Evolutionary conservation across 352 stramenopile genomes (phyloP), one percentile per base, ranked within the genome.

Genomic region (Thalassiosira livingstoniorum): DNA sequence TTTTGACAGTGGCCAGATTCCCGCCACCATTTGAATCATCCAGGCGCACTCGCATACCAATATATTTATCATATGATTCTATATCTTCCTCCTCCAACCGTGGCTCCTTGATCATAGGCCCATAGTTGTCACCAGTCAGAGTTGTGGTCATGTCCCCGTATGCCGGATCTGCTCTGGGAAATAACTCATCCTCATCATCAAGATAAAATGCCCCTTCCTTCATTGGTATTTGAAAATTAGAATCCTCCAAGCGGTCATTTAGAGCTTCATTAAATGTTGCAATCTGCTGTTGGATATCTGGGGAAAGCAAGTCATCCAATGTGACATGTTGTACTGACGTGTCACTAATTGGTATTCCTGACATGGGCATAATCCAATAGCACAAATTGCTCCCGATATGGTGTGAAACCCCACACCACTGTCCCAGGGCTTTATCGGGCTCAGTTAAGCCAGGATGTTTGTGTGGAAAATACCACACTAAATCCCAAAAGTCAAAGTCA

Each of bases 401-500:
- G 55, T 77, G 64, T 5, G 75, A 32, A 11, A 72, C 43, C n/a
- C 75, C 75, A 31, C 71, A 18, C 65, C 66, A 82, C 15, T 65
- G 11, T 47, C 55, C 74, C 5, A 82, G 54, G 4, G 23, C n/a
- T 63, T 23, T 63, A 37, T 69, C 21, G 4, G 54, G 3, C 4
- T 35, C 34, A 35, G 2, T 57, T 2, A 69, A 3, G 21, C n/a
- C 37, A 2, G 35, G 32, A 25, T 69, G 61, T 13, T 29, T 31
- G 13, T 23, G 25, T 2, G 3, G 25, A 7, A 34, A 61, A 25
- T 86, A 87, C 75, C 75, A 87, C 3, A 87, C 77, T 0, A 73
- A 45, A 25, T 90, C 73, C 18, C 78, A 90, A 35, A 86, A 90
- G 15, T 75, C 45, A 69, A 90, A 90, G 32, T 87, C 76, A 32